These are phyloP conservation scores for Populus nigra DNA, from an alignment of 345 rosid species.

Conservation along the genomic window DNA sequence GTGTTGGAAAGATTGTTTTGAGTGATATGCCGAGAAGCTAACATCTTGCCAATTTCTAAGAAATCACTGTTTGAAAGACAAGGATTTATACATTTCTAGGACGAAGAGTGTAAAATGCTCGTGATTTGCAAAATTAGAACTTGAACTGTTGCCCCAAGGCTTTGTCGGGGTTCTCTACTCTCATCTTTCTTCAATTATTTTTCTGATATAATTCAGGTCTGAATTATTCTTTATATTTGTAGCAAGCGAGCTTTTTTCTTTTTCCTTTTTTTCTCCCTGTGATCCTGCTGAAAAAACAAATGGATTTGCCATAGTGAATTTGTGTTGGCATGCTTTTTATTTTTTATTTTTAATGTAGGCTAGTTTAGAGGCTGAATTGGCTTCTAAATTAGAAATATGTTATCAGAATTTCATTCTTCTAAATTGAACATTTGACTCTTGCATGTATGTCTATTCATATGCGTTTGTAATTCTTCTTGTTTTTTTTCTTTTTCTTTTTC, in stretches of 20 bases:
- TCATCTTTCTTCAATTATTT: background rate
- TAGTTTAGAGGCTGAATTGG: background rate
- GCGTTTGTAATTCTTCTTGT: background rate
- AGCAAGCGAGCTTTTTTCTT: background rate
- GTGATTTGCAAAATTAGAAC: background rate
- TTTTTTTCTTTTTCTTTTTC: slow-evolving; percentile 7
- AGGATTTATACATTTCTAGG: background rate
- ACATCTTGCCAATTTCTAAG: background rate
- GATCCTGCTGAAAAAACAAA: background rate
- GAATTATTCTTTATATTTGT: background rate
- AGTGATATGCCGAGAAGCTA: background rate
- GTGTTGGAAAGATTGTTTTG: background rate
- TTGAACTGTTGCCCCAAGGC: background rate
- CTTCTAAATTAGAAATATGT: background rate
- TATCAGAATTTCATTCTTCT: background rate
- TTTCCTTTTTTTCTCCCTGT: background rate
- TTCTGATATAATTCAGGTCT: background rate
- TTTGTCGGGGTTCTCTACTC: background rate
- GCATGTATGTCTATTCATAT: background rate
- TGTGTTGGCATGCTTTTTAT: background rate
- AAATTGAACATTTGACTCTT: slow-evolving; percentile 4
- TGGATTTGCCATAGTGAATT: background rate
- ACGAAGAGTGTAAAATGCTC: background rate
- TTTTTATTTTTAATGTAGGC: background rate
- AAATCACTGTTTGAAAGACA: background rate